Evolutionary conservation across 345 rosid genomes (phyloP).

Genomic region (Eucalyptus grandis): DNA sequence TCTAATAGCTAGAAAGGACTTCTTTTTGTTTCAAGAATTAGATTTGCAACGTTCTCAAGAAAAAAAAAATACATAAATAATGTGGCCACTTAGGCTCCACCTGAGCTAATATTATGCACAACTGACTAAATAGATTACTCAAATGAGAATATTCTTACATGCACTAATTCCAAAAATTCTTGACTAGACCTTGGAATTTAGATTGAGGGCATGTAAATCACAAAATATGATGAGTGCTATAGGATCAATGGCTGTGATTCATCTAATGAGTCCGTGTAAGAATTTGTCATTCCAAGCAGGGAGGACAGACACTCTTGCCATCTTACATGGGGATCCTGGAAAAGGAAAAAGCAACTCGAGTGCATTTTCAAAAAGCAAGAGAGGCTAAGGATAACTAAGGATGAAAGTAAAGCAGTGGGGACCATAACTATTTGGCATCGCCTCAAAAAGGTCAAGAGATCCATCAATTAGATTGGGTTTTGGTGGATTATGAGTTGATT

Average conservation of each 20-base stretch:
- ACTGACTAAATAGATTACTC: not conserved
- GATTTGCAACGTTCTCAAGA: not conserved
- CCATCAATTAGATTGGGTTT: not conserved
- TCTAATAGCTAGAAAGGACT: not conserved
- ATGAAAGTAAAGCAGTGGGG: not conserved
- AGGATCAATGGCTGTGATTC: rapidly evolving
- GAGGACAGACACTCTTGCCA: rapidly evolving
- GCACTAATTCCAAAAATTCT: not conserved
- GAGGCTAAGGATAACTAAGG: not conserved
- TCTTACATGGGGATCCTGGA: not conserved
- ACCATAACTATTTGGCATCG: not conserved
- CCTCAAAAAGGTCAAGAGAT: not conserved
- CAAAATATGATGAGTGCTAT: not conserved
- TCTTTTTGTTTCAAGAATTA: no score
- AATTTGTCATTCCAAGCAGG: not conserved
- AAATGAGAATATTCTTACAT: not conserved
- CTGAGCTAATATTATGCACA: not conserved
- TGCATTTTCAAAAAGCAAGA: not conserved
- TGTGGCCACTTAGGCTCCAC: not conserved
- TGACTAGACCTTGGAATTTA: not conserved
- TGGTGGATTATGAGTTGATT: no score
- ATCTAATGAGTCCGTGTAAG: rapidly evolving
- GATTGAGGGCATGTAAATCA: rapidly evolving
- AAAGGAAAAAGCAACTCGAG: rapidly evolving
- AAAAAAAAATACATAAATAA: no score